Conservation (phyloP, 768 basidiomycete species). For the Piloderma croceum region DNA sequence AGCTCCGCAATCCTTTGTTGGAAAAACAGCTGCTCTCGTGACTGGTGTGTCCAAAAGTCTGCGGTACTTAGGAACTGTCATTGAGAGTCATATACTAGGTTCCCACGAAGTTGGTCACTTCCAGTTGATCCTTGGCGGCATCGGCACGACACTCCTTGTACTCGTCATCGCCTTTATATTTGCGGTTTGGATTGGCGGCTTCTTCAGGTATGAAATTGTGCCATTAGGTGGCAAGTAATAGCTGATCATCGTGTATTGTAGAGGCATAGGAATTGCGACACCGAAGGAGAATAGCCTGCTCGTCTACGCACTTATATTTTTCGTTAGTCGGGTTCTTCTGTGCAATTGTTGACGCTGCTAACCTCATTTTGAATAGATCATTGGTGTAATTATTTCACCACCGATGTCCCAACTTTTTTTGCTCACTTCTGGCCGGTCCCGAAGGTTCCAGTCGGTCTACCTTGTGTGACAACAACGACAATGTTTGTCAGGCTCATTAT, state of each 20-base stretch:
- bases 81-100: constrained; percentile 8
- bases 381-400: constrained; percentile 7
- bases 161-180: constrained; percentile 39
- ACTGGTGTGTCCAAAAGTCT: constrained; percentile 16
- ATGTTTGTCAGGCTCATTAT: constrained; percentile 12
- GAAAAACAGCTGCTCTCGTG: constrained; percentile 40
- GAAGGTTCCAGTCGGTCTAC: constrained; percentile 43
- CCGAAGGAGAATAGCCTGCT: constrained; percentile 42
- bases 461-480: constrained; percentile 37
- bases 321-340: too few species aligned
- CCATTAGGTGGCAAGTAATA: background rate
- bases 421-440: background rate
- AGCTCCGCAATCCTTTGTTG: constrained; percentile 40
- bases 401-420: constrained; percentile 1
- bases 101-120: constrained; percentile 39
- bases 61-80: background rate
- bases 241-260: constrained; percentile 7
- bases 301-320: constrained; percentile 37
- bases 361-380: constrained; percentile 4
- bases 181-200: constrained; percentile 40
- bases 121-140: constrained; percentile 37
- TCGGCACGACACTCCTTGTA: constrained; percentile 39
- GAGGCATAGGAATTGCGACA: constrained; percentile 29
- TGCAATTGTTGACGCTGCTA: background rate
- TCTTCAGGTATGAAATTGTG: constrained; percentile 26